Base-by-base conservation (phyloP, 176 grass and related monocot genomes). In the Puya raimondii region DNA sequence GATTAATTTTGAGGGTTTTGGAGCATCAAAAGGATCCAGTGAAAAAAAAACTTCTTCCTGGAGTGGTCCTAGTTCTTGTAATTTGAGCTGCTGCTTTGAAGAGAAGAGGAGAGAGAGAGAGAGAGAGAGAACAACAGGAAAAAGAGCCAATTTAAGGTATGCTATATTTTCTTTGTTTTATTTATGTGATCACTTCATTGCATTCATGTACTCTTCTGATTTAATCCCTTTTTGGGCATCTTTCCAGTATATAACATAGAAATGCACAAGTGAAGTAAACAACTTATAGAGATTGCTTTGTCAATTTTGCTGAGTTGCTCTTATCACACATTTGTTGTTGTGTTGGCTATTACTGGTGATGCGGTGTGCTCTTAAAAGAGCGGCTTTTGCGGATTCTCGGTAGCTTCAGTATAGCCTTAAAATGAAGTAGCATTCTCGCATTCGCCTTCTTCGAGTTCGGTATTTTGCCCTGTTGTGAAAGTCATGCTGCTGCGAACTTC, bases 21-120 rank as follows among this genome's bases (percentile, higher is more conserved):
- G 33, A 42, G 33, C 33, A 42, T 42, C 33, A 42, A 5, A 42
- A 42, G 4, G 33, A 42, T 42, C 33, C 7, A 42, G 33, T 5
- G 6, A 5, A 59, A 61, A 61, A 18, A 61, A 22, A 61, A 17
- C 0, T 22, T 10, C 13, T 9, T 20, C 10, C 21, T 61, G 56
- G 56, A 61, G 56, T 61, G n/a, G 21, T 61, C 56, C 56, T 7
- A 10, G 56, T 22, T 61, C 56, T 18, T 16, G 56, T 10, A 16
- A 61, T 61, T 61, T 61, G 56, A 61, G 56, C 21, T 61, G 56
- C 21, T 61, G 56, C 16, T 59, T 20, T 59, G 54, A 10, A 59
- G 54, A 59, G 20, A 59, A 59, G 54, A 33, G 54, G 21, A 59
- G 54, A 3, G 15, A 58, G 54, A 15, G n/a, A 15, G 11, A 56